These are phyloP conservation scores for Alloascoidea hylecoeti DNA, from an alignment of 805 yeast species.

Conservation along the genomic window DNA sequence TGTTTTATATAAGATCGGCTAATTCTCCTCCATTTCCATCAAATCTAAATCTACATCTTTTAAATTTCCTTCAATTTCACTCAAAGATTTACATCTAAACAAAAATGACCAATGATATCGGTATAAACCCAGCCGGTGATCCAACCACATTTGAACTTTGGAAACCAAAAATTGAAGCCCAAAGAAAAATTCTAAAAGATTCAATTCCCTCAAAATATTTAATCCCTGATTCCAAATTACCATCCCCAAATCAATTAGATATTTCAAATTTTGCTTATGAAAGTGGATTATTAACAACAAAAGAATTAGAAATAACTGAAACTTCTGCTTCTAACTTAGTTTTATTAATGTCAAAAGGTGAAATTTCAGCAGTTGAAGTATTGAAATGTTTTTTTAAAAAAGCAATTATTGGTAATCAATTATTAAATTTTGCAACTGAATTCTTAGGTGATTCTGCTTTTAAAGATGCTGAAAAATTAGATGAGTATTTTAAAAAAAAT, in stretches of 20 bases:
- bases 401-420: constrained; percentile 43
- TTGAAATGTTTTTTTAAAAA: constrained; percentile 42
- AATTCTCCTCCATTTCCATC: too few species aligned
- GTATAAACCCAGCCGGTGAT: constrained; percentile 4
- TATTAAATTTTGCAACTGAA: constrained; percentile 19
- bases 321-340: constrained; percentile 11
- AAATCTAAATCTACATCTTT: too few species aligned
- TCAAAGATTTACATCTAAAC: too few species aligned
- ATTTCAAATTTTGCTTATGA: not conserved
- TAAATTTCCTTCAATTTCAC: too few species aligned
- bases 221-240: not conserved
- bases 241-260: not conserved
- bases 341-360: constrained; percentile 12
- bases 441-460: constrained; percentile 41
- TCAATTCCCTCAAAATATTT: constrained; percentile 10
- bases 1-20: too few species aligned
- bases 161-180: constrained; percentile 20
- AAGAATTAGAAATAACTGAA: constrained; percentile 13
- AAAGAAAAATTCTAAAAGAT: constrained; percentile 13
- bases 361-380: constrained; percentile 29
- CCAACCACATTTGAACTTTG: constrained; percentile 13
- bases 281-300: constrained; percentile 7
- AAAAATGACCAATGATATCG: not conserved
- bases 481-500: constrained; percentile 27
- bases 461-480: constrained; percentile 36